Base-by-base conservation (phyloP, 495 filamentous ascomycete genomes). In the Talaromyces liani region DNA sequence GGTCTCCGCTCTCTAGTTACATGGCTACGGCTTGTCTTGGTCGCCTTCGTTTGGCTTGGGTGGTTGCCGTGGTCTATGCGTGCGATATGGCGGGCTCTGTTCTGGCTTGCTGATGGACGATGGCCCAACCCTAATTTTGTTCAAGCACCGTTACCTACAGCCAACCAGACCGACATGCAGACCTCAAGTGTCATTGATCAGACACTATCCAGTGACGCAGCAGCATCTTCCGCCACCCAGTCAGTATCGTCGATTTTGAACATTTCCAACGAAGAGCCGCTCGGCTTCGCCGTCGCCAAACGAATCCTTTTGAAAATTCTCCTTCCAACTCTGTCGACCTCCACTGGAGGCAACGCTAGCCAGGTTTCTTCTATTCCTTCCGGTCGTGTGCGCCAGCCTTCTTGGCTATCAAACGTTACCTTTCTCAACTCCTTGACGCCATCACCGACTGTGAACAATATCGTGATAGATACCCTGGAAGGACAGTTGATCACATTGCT, bases 81-180 rank as follows among this genome's bases (percentile, higher is more conserved):
- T 55, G 87, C 89, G 36, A 87, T 95, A 24, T 99, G 94, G 94
- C 82, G 92, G 55, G 86, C 88, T 63, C 76, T 97, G 59, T 97
- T 99, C 76, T 98, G 93, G 93, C 76, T 98, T 62, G 93, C 89
- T 39, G 95, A 99, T 77, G 94, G 92, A 49, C 90, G 90, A 36
- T 91, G 93, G 84, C 82, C 87, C n/a, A 72, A 74, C 27, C 72
- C 65, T 60, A 73, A 77, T 58, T 58, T 36, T 10, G 31, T 25
- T 1, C 47, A 51, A 33, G 6, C n/a, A 18, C 24, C 58, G 22
- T 18, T 18, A n/a, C 12, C 25, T 25, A 3, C 16, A 39, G 66
- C 49, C 12, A 60, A 65, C 59, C 72, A 70, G 53, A 66, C 64
- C 39, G 53, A 66, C 18, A 58, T 68, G 1, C 64, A 74, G 33